Base-by-base conservation (phyloP, 441 rosid species). In the Gossypium schwendimanii region DNA sequence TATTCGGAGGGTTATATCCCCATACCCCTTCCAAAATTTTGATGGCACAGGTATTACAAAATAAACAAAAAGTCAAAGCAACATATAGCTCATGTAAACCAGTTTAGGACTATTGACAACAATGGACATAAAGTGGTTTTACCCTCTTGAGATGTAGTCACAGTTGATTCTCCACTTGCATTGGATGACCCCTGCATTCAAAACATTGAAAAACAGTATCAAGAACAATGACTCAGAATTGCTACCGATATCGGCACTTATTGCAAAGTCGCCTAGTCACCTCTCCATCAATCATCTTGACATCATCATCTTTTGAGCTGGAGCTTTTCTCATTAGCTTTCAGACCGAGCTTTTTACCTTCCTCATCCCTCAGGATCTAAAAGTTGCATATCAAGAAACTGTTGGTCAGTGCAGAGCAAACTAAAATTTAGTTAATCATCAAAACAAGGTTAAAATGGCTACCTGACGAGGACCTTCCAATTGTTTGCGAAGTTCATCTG, bases 391-490 rank as follows among this genome's bases (percentile, higher is more conserved):
- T 54, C 54, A 60, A 52, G 41, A 70, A 67, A n/a, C 17, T 6
- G 53, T 39, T 55, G 59, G 52, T 60, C 63, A 49, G 50, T 60
- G 21, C 97, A 59, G 62, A 21, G 60, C 47, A 72, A 58, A 15
- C 26, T 63, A 60, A 53, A 71, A 44, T 36, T 26, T 20, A 44
- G 14, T 39, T n/a, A 23, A 24, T 50, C 18, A 36, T 10, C 20
- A 54, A 23, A 47, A 15, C 17, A 55, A 59, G 74, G 58, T 57
- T 28, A 69, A 73, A 77, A n/a, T 10, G 71, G 31, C 76, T 82
- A 96, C 99, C 97, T 89, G 84, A 76, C 97, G 97, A 80, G 97
- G 98, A 70, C 88, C 89, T 81, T 87, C 97, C 81, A 93, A 79
- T 58, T 87, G 85, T 81, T 89, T 87, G 57, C 78, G 84, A 49